Base-by-base conservation (phyloP, 1,284 basidiomycete species). In the Cerioporus squamosus region DNA sequence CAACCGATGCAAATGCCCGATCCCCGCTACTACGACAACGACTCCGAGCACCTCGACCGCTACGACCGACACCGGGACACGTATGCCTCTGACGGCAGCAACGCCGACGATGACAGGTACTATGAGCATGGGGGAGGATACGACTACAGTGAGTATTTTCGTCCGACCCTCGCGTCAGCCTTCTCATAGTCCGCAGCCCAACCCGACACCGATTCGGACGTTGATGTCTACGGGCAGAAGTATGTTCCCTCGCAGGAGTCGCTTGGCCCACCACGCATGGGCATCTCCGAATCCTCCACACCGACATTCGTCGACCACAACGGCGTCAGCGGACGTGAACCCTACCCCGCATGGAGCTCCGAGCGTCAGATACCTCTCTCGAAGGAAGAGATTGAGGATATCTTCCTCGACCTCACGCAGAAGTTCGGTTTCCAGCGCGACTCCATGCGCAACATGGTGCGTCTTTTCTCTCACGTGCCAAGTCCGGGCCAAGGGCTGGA, bases 361-460 rank as follows among this genome's bases (percentile, higher is more conserved):
- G 95, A 97, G 60, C 89, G 93, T 52, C 88, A 94, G 68, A 97
- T 98, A 60, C 97, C 97, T 14, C 81, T 99, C 12, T 95, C 94
- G 33, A 98, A 98, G 79, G 97, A 99, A 72, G 97, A 99, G 79
- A 98, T 99, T 59, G 97, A 99, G 76, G 97, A 99, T 73, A 94
- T 99, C 54, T 95, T 99, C 71, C 89, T 98, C 61, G 97, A 99
- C 78, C 82, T 99, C 24, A 91, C 95, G 36, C 95, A 99, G 83
- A 99, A 99, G 79, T 99, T 99, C 76, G 97, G 97, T 65, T 99
- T 99, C 75, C 97, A 96, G 77, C 82, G 91, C 60, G 95, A 97
- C 74, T 91, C 89, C 14, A 93, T 93, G 91, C 80, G 91, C 48
- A 96, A 91, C 81, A 95, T 90, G 92, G 92, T 92, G 66, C 52